Evolutionary conservation across 768 basidiomycete genomes (phyloP), one percentile per base, ranked within the genome.

Genomic region (Trametes sanguinea): DNA sequence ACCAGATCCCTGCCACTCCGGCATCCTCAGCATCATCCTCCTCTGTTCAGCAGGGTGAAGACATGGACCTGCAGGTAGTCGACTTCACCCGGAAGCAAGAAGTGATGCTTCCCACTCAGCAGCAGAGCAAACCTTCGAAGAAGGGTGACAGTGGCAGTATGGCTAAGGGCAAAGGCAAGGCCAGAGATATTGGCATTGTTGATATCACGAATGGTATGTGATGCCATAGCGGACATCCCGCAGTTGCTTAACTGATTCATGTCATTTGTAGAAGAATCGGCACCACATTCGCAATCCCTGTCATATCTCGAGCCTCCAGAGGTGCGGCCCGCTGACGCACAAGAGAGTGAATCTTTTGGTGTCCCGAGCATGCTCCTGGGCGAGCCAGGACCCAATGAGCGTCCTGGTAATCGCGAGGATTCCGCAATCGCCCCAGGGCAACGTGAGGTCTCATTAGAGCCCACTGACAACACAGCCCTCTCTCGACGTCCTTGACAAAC

Each of bases 181-280:
- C 64, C 6, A 59, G 61, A 3, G 76, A 74, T n/a, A 50, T 30
- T 14, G 68, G 68, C 22, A 67, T 63, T 58, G 68, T 73, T 39
- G 81, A 82, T 65, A 81, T 82, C 50, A 83, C 81, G 2, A 82
- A 83, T 57, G 75, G 80, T 82, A 65, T 22, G 22, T 22, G 22
- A 22, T 22, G 22, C 22, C 57, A 61, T 10, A 50, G 29, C 27
- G 4, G 3, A 11, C 8, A 4, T 14, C 14, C 6, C 4, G 17
- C 7, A 30, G 11, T 29, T 44, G 2, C 27, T 27, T 45, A 1
- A n/a, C 10, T 16, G 4, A 16, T 10, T 13, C 32, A 17, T 5
- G 11, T 37, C 6, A 37, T 37, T 37, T 37, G 35, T 33, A 51
- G 48, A 51, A 37, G 63, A 57, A 27, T 17, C 27, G 0, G 52